Evolutionary conservation across 2,329 filamentous ascomycete genomes (phyloP).

Genomic region (Hirsutella minnesotensis): DNA sequence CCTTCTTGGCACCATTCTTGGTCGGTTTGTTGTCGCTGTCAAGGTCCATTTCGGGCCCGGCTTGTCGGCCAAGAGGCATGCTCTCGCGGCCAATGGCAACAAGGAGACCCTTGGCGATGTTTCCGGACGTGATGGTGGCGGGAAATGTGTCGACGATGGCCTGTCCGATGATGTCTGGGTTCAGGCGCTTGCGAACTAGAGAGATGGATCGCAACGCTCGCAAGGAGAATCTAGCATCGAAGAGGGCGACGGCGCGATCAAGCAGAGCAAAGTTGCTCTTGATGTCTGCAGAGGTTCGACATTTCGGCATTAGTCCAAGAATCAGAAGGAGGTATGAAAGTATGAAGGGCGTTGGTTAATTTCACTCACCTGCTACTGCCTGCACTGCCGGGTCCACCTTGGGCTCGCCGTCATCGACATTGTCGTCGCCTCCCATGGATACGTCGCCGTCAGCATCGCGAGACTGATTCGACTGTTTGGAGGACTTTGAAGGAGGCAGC

Average conservation of each 20-base stretch:
- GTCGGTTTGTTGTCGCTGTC: conserved; percentile 46
- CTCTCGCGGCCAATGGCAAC: conserved; percentile 56
- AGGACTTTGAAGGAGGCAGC: conserved; percentile 59
- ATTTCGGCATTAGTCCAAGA: conserved; percentile 5
- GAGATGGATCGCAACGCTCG: conserved; percentile 91
- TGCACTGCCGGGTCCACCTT: conserved; percentile 50
- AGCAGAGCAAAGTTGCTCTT: conserved; percentile 87
- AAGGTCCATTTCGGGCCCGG: conserved; percentile 59
- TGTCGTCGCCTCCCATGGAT: conserved; percentile 53
- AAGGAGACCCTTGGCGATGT: conserved; percentile 58
- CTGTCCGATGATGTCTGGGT: conserved; percentile 67
- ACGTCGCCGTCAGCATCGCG: conserved; percentile 58
- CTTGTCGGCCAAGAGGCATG: conserved; percentile 47
- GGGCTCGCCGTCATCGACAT: conserved; percentile 38
- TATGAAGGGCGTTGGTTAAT: neutral
- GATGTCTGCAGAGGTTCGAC: conserved; percentile 66
- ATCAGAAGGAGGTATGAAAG: too few relatives aligned
- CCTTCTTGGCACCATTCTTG: conserved; percentile 51
- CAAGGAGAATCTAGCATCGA: conserved; percentile 90
- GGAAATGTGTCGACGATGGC: conserved; percentile 74
- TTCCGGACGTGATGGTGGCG: conserved; percentile 44
- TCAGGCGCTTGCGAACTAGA: conserved; percentile 83
- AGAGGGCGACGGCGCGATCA: conserved; percentile 82
- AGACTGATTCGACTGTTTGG: conserved; percentile 42
- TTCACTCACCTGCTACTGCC: conserved; percentile 43